Conservation (phyloP, 2,329 filamentous ascomycete species). For the Paracamarosporium sp. region DNA sequence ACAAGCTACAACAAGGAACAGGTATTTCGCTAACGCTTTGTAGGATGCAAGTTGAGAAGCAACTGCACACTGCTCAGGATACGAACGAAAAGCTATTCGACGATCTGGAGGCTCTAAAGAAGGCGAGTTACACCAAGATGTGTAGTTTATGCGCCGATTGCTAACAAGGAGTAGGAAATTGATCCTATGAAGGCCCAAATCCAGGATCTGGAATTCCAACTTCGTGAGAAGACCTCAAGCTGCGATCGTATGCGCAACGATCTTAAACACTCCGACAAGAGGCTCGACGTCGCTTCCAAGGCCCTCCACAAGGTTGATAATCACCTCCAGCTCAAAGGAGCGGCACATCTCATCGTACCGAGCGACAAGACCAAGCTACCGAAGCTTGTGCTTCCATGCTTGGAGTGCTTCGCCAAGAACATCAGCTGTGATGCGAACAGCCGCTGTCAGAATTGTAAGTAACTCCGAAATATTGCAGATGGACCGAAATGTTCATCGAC, state of each 20-base stretch:
- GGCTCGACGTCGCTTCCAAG: slow-evolving; percentile 10
- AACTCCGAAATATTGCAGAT: background rate
- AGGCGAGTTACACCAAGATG: slow-evolving; percentile 8
- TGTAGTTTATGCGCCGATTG: slow-evolving; percentile 8
- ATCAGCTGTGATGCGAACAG: slow-evolving; percentile 28
- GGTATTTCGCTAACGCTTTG: background rate
- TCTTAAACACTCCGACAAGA: slow-evolving; percentile 13
- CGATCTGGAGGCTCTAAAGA: slow-evolving; percentile 9
- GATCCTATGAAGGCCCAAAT: background rate
- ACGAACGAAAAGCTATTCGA: slow-evolving; percentile 17
- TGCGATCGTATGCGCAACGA: slow-evolving; percentile 27
- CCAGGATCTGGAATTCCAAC: slow-evolving; percentile 5
- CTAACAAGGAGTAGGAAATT: background rate
- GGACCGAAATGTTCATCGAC: background rate
- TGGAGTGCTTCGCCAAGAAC: slow-evolving; percentile 37
- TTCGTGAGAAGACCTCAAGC: slow-evolving; percentile 27
- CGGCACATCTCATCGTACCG: slow-evolving; percentile 32
- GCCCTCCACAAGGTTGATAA: slow-evolving; percentile 19
- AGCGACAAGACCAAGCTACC: slow-evolving; percentile 23
- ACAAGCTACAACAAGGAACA: background rate
- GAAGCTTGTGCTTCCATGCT: slow-evolving; percentile 28
- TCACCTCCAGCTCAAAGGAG: slow-evolving; percentile 26
- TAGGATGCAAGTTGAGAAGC: background rate
- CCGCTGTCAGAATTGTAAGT: slow-evolving; percentile 30
- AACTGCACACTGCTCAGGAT: slow-evolving; percentile 1